Conservation (phyloP, 257 asterid species). For the Nicotiana paniculata region DNA sequence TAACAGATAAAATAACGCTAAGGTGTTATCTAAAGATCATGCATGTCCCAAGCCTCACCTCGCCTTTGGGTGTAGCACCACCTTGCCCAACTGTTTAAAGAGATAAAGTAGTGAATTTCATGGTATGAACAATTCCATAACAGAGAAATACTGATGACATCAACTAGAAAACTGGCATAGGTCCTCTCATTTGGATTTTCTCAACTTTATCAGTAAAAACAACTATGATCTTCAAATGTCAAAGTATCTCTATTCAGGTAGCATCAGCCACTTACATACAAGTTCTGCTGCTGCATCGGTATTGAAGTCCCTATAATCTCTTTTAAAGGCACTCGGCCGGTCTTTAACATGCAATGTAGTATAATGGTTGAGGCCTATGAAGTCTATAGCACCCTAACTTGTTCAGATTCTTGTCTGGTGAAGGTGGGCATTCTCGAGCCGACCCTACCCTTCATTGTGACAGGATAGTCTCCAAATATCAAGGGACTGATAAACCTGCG, state of each 20-base stretch:
- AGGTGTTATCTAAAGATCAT: background rate
- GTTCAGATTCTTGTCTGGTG: conserved; percentile 31
- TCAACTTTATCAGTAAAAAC: background rate
- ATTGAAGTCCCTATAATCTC: background rate
- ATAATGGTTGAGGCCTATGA: conserved; percentile 51
- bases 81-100: background rate
- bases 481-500: background rate
- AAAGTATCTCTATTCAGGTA: background rate
- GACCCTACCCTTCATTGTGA: background rate
- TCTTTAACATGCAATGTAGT: conserved; percentile 20
- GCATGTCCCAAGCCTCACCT: background rate
- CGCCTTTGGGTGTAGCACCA: background rate
- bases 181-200: background rate
- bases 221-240: background rate
- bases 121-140: background rate
- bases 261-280: background rate
- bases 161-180: background rate
- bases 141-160: background rate
- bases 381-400: conserved; percentile 51
- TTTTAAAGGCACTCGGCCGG: background rate
- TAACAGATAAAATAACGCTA: background rate
- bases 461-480: background rate
- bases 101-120: background rate
- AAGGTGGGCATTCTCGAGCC: conserved; percentile 28
- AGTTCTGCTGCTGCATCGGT: background rate